Evolutionary conservation across 805 yeast species (phyloP).

Genomic region (Candida takata): DNA sequence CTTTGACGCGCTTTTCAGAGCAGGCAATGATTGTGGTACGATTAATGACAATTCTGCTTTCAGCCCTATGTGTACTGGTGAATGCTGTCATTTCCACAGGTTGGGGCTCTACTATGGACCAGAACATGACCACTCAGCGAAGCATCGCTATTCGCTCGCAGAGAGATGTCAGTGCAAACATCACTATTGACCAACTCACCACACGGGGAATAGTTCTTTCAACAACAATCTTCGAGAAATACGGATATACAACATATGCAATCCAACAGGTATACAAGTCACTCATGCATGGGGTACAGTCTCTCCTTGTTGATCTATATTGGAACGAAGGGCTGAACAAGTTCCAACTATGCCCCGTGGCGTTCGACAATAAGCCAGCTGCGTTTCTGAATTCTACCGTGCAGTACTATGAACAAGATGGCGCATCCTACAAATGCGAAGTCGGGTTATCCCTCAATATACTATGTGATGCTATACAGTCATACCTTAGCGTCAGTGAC

Average conservation of each 20-base stretch:
- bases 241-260: slow-evolving; percentile 28
- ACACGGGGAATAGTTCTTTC: slow-evolving; percentile 34
- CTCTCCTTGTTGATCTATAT: slow-evolving; percentile 47
- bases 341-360: slow-evolving; percentile 56
- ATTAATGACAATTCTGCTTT: too few species aligned
- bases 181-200: slow-evolving; percentile 33
- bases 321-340: slow-evolving; percentile 38
- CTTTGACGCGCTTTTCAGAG: too few species aligned
- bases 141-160: slow-evolving; percentile 24
- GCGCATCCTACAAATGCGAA: slow-evolving; percentile 16
- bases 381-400: slow-evolving; percentile 4
- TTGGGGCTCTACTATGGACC: too few species aligned
- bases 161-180: slow-evolving; percentile 37
- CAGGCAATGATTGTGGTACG: too few species aligned
- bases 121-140: background rate
- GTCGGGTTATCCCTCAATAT: slow-evolving; percentile 20
- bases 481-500: slow-evolving; percentile 35
- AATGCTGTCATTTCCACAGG: too few species aligned
- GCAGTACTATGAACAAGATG: slow-evolving; percentile 7
- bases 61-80: too few species aligned
- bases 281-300: slow-evolving; percentile 38
- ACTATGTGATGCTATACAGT: slow-evolving; percentile 25
- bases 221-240: slow-evolving; percentile 24
- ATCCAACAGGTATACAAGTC: slow-evolving; percentile 25
- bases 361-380: slow-evolving; percentile 21